phyloP scores from a whole-genome alignment of 768 basidiomycete species.

The Phylloporus scabripes region DNA sequence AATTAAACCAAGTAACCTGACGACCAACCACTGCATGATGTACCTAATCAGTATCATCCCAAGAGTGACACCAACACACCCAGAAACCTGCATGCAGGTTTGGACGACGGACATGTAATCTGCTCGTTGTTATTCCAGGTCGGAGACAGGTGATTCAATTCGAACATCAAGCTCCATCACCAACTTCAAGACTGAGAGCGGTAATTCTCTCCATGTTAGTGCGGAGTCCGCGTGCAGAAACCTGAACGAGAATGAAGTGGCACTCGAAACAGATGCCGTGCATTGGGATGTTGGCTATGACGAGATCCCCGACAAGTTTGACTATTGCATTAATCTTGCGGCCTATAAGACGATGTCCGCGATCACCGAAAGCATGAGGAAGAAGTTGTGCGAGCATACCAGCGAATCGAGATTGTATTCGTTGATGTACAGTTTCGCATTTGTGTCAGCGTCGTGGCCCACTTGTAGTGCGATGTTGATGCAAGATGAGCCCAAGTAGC shows the following conservation, averaged over 20 bases:
- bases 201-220: conserved; percentile 48
- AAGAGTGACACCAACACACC: conserved; percentile 36
- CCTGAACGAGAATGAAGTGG: conserved; percentile 55
- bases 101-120: conserved; percentile 53
- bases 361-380: neutral
- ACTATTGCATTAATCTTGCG: conserved; percentile 43
- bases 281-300: conserved; percentile 45
- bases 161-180: conserved; percentile 67
- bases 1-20: neutral
- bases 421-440: conserved; percentile 32
- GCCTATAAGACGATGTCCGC: neutral
- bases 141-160: conserved; percentile 47
- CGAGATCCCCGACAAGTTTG: conserved; percentile 45
- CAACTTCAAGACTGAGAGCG: conserved; percentile 56
- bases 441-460: conserved; percentile 28
- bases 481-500: conserved; percentile 44
- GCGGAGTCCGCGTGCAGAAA: conserved; percentile 42
- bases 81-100: conserved; percentile 42
- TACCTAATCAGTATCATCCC: conserved; percentile 39
- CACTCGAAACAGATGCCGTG: conserved; percentile 59
- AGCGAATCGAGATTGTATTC: conserved; percentile 24
- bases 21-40: neutral
- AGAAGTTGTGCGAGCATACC: conserved; percentile 12
- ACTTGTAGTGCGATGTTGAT: conserved; percentile 44
- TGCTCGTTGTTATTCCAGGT: conserved; percentile 47